These are phyloP conservation scores for Tremellales sp. DNA, from an alignment of 1,284 basidiomycete species.

Conservation along the genomic window DNA sequence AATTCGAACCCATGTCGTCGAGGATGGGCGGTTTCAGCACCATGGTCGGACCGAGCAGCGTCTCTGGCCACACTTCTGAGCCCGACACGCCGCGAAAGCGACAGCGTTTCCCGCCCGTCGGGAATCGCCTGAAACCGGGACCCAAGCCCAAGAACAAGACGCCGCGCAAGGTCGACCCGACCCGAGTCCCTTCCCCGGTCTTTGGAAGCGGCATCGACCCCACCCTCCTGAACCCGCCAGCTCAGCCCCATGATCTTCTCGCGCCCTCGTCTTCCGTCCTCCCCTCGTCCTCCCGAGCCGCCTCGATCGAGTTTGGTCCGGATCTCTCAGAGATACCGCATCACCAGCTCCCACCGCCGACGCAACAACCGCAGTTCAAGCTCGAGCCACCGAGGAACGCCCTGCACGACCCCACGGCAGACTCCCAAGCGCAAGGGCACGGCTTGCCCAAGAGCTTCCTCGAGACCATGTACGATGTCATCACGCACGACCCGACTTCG, in stretches of 20 bases:
- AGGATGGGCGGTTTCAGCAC: conserved; percentile 2
- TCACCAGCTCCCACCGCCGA: too few relatives aligned
- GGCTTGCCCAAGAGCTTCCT: conserved; percentile 28
- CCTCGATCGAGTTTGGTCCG: conserved; percentile 13
- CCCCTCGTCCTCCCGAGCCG: background rate
- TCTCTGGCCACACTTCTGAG: background rate
- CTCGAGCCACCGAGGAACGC: conserved; percentile 20
- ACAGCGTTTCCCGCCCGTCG: conserved; percentile 27
- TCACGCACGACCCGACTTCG: conserved; percentile 28
- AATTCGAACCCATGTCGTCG: conserved; percentile 7
- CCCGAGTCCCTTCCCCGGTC: background rate
- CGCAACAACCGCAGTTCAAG: conserved; percentile 17
- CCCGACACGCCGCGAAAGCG: conserved; percentile 22
- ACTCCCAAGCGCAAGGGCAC: conserved; percentile 2
- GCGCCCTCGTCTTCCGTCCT: conserved; percentile 2
- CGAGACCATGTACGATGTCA: conserved; percentile 30
- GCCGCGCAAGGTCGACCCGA: conserved; percentile 17
- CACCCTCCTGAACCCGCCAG: conserved; percentile 4
- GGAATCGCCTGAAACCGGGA: conserved; percentile 32
- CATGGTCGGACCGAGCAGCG: background rate
- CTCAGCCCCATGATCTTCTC: background rate
- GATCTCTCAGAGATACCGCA: conserved; percentile 14
- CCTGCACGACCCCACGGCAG: background rate
- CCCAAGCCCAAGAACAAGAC: conserved; percentile 35
- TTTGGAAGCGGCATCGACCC: conserved; percentile 2